A percentile compares a stretch with the other conserved stretches of the same genome.
phyloP scores from a whole-genome alignment of 2,329 filamentous ascomycete genomes.

The Aspergillus pseudoviridinutans region DNA sequence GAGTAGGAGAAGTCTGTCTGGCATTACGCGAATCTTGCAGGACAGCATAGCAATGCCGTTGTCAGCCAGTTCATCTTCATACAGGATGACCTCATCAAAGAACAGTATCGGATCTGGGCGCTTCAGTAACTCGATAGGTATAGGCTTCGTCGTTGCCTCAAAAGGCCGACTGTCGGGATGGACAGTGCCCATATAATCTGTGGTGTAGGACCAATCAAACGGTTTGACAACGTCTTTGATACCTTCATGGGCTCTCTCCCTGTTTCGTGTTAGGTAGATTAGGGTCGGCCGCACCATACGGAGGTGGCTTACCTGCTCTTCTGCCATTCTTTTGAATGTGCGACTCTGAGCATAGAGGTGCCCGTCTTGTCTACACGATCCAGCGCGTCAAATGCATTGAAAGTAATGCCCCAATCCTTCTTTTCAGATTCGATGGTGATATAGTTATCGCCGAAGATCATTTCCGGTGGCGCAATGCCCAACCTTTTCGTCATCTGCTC shows the following conservation, averaged over 20 bases:
- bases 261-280: conserved; percentile 44
- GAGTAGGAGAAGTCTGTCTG: conserved; percentile 77
- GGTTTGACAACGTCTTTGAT: conserved; percentile 94
- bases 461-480: conserved; percentile 87
- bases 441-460: conserved; percentile 98
- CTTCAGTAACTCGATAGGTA: conserved; percentile 82
- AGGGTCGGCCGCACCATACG: not conserved
- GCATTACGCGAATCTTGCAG: conserved; percentile 91
- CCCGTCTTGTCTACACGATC: conserved; percentile 94
- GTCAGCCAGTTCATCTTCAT: conserved; percentile 96
- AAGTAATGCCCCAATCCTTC: conserved; percentile 73
- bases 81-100: conserved; percentile 93
- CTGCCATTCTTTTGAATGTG: conserved; percentile 87
- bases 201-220: conserved; percentile 98
- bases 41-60: conserved; percentile 90
- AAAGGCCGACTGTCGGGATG: conserved; percentile 38
- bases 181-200: conserved; percentile 74
- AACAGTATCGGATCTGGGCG: conserved; percentile 91
- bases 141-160: conserved; percentile 49
- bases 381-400: conserved; percentile 82
- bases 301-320: conserved; percentile 53
- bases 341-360: conserved; percentile 83
- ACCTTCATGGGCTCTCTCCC: conserved; percentile 73
- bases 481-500: conserved; percentile 75
- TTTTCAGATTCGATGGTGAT: conserved; percentile 69